Evolutionary conservation across 148 eudicot species (phyloP), one percentile per base, ranked within the genome.

Genomic region (Cornus suecica): DNA sequence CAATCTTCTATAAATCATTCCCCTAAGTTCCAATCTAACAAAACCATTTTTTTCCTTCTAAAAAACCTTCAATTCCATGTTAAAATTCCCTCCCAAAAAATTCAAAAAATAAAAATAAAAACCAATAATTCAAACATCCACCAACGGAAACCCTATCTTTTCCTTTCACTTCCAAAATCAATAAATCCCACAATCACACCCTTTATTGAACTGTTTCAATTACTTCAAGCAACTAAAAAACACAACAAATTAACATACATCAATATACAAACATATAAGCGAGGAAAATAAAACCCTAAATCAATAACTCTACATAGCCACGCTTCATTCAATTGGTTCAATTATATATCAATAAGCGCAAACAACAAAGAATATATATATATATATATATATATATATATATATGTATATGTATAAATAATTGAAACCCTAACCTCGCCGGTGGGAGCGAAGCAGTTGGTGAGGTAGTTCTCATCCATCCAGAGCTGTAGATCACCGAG

Each of bases 391-490:
- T 9, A 52, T 7, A 52, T 52, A 52, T 52, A 52, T 52, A 11
- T 15, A 52, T 52, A 11, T 11, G 2, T 4, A 52, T 11, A 52
- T 52, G 14, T 52, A 25, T 30, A 62, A 6, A 60, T 22, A 25
- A 14, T 8, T 58, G 64, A 63, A 77, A 73, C 16, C 10, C 74
- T 27, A 63, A 89, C 92, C 92, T 87, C 90, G 68, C 84, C 90
- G 37, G 86, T 54, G 25, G 74, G 83, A 63, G 78, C 72, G 45
- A 89, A 87, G 81, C 87, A 87, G 66, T 61, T 74, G 15, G 66
- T 78, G 4, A 89, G 84, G 64, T 89, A 89, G 61, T 45, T 41
- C 58, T 89, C 93, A 69, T 89, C 92, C 92, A 89, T 89, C 92
- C 92, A 85, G 3, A 70, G 84, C 67, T 81, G 87, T 26, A 89